phyloP scores from a whole-genome alignment of 495 filamentous ascomycete species.

The Schizothecium vesticola region DNA sequence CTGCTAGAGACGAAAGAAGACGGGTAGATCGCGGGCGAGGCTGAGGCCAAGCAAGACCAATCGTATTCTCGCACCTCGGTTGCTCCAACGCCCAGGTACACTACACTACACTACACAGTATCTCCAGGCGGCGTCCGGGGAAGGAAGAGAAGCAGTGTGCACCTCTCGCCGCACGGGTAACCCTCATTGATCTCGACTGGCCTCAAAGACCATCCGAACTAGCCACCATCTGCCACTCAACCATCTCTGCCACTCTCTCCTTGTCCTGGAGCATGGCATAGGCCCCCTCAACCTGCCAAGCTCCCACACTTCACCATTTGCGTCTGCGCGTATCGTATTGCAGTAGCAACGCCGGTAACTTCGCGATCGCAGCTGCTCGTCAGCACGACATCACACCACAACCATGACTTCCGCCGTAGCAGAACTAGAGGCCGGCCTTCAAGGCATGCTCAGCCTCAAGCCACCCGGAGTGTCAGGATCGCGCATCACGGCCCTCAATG shows the following conservation, averaged over 20 bases:
- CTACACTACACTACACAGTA: not conserved
- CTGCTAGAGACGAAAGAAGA: conserved; percentile 1
- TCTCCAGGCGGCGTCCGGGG: not conserved
- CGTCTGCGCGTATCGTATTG: conserved; percentile 17
- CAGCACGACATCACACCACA: conserved; percentile 15
- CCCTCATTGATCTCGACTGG: conserved; percentile 12
- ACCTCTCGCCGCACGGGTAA: not conserved
- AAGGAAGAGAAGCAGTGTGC: not conserved
- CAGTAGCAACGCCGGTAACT: conserved; percentile 4
- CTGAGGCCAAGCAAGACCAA: conserved; percentile 1
- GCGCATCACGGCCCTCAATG: conserved; percentile 80
- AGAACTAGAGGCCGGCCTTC: conserved; percentile 84
- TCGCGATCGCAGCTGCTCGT: not conserved
- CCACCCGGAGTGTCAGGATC: conserved; percentile 89
- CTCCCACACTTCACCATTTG: conserved; percentile 1
- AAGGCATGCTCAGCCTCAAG: conserved; percentile 86
- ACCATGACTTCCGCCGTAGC: conserved; percentile 77
- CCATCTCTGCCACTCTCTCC: conserved; percentile 14
- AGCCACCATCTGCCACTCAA: conserved; percentile 2
- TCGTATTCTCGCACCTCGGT: conserved; percentile 5
- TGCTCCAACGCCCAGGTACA: not conserved
- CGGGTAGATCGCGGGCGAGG: not conserved
- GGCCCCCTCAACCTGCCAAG: conserved; percentile 12
- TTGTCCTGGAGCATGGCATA: conserved; percentile 29
- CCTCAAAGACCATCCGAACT: conserved; percentile 3